A percentile compares a stretch with the other conserved stretches of the same genome.
phyloP scores from a whole-genome alignment of 139 green algal genomes.

The Closterium sp. region DNA sequence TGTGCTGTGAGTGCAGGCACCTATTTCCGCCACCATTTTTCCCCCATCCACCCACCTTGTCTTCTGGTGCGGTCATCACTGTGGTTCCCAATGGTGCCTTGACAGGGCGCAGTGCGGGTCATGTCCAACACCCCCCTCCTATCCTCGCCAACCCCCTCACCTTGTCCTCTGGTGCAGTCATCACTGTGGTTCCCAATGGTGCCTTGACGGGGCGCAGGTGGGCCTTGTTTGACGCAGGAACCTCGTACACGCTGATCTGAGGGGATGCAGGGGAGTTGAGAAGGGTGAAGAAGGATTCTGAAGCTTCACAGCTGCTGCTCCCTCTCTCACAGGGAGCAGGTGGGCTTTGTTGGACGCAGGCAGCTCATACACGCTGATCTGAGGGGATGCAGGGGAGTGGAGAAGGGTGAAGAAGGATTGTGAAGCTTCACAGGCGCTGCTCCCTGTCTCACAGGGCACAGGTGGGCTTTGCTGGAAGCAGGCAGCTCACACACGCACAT shows the following conservation, averaged over 20 bases:
- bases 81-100: neutral
- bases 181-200: neutral
- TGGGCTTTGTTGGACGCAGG: conserved; percentile 12
- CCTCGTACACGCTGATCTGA: conserved; percentile 33
- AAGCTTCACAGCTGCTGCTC: no score
- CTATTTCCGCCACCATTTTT: no score
- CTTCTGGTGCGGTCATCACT: no score
- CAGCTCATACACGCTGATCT: conserved; percentile 33
- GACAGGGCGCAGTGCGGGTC: no score
- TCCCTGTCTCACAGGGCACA: conserved; percentile 21
- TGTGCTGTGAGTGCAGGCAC: no score
- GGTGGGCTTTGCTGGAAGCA: conserved; percentile 2
- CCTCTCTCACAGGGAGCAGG: conserved; percentile 12
- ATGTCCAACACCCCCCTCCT: no score
- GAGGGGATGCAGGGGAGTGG: neutral
- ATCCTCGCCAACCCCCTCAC: neutral
- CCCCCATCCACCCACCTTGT: no score
- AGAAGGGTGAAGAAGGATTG: neutral
- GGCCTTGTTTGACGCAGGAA: conserved; percentile 1
- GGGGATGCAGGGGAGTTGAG: neutral
- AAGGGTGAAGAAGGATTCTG: neutral
- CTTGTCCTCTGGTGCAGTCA: neutral
- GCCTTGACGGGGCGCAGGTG: conserved; percentile 15
- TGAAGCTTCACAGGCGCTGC: no score
- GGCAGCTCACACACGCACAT: conserved; percentile 1